phyloP scores from a whole-genome alignment of 176 grass and related monocot genomes.

The Pontederia paniculata region DNA sequence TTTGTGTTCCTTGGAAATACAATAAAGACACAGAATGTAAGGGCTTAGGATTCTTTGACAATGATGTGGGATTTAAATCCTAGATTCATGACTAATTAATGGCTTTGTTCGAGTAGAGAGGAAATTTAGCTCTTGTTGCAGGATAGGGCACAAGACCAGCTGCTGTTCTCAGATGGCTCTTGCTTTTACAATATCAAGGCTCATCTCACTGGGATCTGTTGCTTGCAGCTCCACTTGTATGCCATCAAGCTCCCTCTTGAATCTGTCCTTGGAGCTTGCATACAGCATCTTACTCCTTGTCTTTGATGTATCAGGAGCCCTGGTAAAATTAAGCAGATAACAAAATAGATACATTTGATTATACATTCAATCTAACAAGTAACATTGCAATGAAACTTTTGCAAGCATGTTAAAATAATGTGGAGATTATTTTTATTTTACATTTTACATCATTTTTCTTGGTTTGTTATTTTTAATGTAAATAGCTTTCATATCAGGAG shows the following conservation, averaged over 20 bases:
- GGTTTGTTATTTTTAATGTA: too few relatives aligned
- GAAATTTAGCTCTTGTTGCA: background rate
- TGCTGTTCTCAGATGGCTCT: background rate
- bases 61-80: too few relatives aligned
- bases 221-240: constrained; percentile 3
- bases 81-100: background rate
- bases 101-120: background rate
- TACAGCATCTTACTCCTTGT: constrained; percentile 4
- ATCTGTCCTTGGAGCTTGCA: constrained; percentile 2
- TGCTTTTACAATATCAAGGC: background rate
- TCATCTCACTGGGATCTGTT: constrained; percentile 4
- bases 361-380: background rate
- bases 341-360: background rate
- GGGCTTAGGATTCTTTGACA: too few relatives aligned
- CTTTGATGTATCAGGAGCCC: background rate
- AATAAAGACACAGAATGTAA: too few relatives aligned
- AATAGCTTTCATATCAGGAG: background rate
- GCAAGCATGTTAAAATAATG: too few relatives aligned
- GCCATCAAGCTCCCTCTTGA: constrained; percentile 6
- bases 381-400: background rate
- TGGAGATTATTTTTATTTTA: too few relatives aligned
- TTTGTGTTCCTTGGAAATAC: too few relatives aligned
- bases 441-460: too few relatives aligned
- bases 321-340: background rate
- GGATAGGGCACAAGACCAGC: background rate